Base-by-base conservation (phyloP, 2,329 filamentous ascomycete species). In the Cadophora luteo-olivacea region DNA sequence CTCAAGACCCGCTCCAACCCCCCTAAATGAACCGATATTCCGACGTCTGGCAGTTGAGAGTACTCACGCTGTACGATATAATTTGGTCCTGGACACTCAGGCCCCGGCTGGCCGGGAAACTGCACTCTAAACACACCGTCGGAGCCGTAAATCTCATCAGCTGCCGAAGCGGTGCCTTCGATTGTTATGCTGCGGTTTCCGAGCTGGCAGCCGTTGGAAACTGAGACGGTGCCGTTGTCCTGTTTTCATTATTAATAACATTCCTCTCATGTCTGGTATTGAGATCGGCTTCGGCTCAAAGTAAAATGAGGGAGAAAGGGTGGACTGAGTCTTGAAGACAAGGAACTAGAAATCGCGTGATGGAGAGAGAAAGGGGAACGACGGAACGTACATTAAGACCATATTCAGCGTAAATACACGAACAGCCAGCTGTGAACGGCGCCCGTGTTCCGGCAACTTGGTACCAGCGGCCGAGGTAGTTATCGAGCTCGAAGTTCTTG, bases 371-470 rank as follows among this genome's bases (percentile, higher is more conserved):
- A 25, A 16, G 25, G 24, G 24, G 51, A 11, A 32, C 9, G 8
- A 8, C 4, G 32, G n/a, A n/a, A 54, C 32, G 32, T 25, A 32
- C 62, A 25, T 64, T 64, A 12, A 64, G 24, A 1, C 32, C 51
- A 32, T 64, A 64, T 14, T 64, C 49, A 33, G 62, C 62, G 52
- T 55, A 64, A 9, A 64, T 63, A 52, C 62, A 64, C 19, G 62
- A 64, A 32, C 62, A 55, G 6, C 62, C 51, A 14, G 62, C 48
- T 3, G 62, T 64, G 33, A 64, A 64, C 19, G 62, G 62, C 16
- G 62, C 62, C 0, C 62, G 49, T 3, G 62, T 64, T 2, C 62
- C 62, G 6, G 62, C 62, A 1, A 64, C 38, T 38, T 64, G 62
- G 25, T 64, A 64, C 62, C 49, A 64, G 1, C 49, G 49, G 22